These are phyloP conservation scores for Mortierella sp. DNA, from an alignment of 371 early-diverging fungal genomes.

Conservation along the genomic window DNA sequence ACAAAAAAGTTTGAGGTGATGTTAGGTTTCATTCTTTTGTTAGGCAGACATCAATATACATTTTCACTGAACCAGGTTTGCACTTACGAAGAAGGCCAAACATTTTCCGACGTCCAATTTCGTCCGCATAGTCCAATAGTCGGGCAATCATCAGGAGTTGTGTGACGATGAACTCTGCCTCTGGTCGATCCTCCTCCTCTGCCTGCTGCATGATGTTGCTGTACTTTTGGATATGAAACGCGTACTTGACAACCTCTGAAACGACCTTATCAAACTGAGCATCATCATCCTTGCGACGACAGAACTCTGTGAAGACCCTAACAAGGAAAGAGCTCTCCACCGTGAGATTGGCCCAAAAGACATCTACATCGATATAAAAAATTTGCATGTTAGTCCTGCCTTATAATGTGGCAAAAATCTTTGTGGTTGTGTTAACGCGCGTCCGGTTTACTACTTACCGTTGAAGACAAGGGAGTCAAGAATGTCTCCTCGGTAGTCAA, in stretches of 20 bases:
- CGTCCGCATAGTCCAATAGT: constrained; percentile 88
- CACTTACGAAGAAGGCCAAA: constrained; percentile 78
- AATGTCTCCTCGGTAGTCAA: constrained; percentile 76
- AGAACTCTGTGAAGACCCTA: constrained; percentile 71
- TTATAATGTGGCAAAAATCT: background rate
- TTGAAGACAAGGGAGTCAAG: constrained; percentile 70
- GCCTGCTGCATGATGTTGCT: constrained; percentile 70
- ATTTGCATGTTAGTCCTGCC: constrained; percentile 11
- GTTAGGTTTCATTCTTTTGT: background rate
- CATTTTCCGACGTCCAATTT: constrained; percentile 88
- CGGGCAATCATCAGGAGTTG: constrained; percentile 84
- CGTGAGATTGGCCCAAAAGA: constrained; percentile 84
- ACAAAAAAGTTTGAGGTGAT: background rate
- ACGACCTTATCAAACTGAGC: constrained; percentile 73
- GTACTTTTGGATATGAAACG: constrained; percentile 77
- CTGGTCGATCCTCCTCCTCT: constrained; percentile 70
- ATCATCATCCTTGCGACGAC: constrained; percentile 64
- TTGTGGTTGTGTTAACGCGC: background rate
- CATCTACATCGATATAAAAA: constrained; percentile 55
- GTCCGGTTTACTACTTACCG: constrained; percentile 45
- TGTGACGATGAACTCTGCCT: constrained; percentile 81
- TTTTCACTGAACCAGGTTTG: background rate
- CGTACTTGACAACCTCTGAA: constrained; percentile 82
- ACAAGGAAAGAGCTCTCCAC: constrained; percentile 85
- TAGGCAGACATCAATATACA: background rate